These are phyloP conservation scores for Aspergillus indologenus DNA, from an alignment of 495 filamentous ascomycete genomes.

Conservation along the genomic window DNA sequence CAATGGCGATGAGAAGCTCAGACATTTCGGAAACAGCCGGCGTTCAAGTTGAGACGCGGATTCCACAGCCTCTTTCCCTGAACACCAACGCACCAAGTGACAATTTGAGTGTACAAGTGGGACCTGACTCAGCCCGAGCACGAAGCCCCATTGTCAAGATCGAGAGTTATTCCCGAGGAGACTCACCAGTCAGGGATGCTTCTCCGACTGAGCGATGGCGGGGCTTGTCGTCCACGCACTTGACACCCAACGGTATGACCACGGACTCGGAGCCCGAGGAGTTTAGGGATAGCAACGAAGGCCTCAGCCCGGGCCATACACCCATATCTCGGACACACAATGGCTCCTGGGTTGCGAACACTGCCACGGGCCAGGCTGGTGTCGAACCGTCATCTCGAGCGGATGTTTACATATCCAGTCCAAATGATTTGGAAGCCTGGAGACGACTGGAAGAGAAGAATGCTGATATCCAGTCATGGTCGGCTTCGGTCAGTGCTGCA, in stretches of 20 bases:
- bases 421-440: conserved; percentile 42
- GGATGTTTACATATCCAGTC: conserved; percentile 40
- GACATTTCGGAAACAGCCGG: too few species aligned
- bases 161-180: conserved; percentile 44
- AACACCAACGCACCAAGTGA: conserved; percentile 26
- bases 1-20: conserved; percentile 19
- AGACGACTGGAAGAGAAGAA: conserved; percentile 43
- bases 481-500: conserved; percentile 38
- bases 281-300: conserved; percentile 16
- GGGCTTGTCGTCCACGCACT: conserved; percentile 38
- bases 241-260: conserved; percentile 33
- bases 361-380: conserved; percentile 34
- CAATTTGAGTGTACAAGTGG: conserved; percentile 14
- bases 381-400: conserved; percentile 40
- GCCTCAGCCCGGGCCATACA: conserved; percentile 15
- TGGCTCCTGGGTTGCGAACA: conserved; percentile 33
- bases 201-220: conserved; percentile 24
- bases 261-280: conserved; percentile 34
- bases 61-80: conserved; percentile 16
- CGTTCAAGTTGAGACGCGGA: too few species aligned
- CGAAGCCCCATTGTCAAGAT: conserved; percentile 49
- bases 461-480: conserved; percentile 45
- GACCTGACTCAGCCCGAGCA: conserved; percentile 26
- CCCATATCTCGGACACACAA: conserved; percentile 24
- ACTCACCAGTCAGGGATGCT: conserved; percentile 41